Base-by-base conservation (phyloP, 257 asterid species). In the Gentiana macrophylla region DNA sequence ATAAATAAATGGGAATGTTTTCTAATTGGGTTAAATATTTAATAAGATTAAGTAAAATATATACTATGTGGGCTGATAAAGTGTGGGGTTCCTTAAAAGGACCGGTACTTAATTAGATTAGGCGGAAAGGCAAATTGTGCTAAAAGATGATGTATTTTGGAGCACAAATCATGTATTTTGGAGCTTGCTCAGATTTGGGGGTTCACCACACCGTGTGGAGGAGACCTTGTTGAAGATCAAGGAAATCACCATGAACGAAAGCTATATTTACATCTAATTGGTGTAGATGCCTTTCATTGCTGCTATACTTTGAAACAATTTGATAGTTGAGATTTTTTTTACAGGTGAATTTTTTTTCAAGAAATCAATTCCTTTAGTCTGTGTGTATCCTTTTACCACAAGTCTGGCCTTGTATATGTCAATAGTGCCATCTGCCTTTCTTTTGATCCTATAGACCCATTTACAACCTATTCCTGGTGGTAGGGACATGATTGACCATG, bases 401-500 rank as follows among this genome's bases (percentile, higher is more conserved):
- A 53, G 12, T 12, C 57, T 24, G 3, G 57, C 36, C 2, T 53
- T 53, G 12, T 53, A 53, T 35, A 35, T 24, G 15, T 53, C 57
- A 6, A 53, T 8, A 11, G 36, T 53, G 37, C 36, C 57, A 34
- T 53, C 37, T 24, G 57, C 57, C 36, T 53, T 53, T 4, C 12
- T 9, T 32, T 53, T 53, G 8, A 53, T 11, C 35, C 32, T 53
- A 34, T 53, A 53, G 6, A 53, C 57, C 57, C 57, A 53, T 53
- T 53, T 53, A 36, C 35, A 13, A 4, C 57, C 35, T 9, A 53
- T 53, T 3, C 37, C 37, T 3, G 33, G 5, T 3, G 57, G 57
- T 12, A 34, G 6, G 11, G 37, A 10, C 8, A 53, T 36, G 5
- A 53, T 24, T 5, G 5, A 8, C 57, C 57, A 53, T 1, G 57